Conservation (phyloP, 352 stramenopile genomes). For the Phytophthora pini region DNA sequence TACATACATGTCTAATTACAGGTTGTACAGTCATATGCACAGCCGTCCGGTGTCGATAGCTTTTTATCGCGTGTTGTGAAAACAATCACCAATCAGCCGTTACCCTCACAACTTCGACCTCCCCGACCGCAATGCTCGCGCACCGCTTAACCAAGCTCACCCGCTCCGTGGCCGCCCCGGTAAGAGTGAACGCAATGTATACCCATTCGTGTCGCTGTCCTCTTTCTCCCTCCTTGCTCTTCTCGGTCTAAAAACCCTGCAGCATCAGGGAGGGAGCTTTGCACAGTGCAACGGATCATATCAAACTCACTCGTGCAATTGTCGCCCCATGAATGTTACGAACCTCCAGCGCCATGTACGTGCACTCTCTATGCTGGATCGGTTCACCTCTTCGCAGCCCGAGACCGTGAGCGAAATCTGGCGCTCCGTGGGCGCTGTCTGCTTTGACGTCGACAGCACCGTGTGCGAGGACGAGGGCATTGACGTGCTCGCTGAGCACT, state of each 20-base stretch:
- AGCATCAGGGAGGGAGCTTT: not conserved
- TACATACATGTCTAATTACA: not conserved
- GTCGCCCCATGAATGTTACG: constrained; percentile 10
- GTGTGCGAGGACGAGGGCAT: constrained; percentile 98
- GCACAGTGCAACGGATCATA: not conserved
- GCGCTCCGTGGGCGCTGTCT: constrained; percentile 78
- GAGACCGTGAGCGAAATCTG: constrained; percentile 56
- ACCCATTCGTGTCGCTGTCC: not conserved
- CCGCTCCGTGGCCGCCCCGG: constrained; percentile 26
- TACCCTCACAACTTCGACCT: constrained; percentile 21
- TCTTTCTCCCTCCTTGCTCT: not conserved
- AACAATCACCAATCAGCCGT: constrained; percentile 21
- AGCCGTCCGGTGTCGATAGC: not conserved
- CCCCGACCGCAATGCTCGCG: constrained; percentile 25
- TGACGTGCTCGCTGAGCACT: constrained; percentile 97
- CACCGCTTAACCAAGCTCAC: constrained; percentile 34
- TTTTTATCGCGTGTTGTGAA: constrained; percentile 9
- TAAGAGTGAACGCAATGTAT: constrained; percentile 12
- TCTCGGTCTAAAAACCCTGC: not conserved
- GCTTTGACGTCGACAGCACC: constrained; percentile 98
- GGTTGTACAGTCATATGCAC: not conserved
- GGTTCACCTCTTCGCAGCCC: constrained; percentile 33
- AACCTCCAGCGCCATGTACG: constrained; percentile 19
- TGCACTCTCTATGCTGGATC: constrained; percentile 28
- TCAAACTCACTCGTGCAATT: constrained; percentile 16